Percentiles rank a stretch among this genome's conserved stretches.
Conservation (phyloP, 441 rosid species). For the Populus hybrid region DNA sequence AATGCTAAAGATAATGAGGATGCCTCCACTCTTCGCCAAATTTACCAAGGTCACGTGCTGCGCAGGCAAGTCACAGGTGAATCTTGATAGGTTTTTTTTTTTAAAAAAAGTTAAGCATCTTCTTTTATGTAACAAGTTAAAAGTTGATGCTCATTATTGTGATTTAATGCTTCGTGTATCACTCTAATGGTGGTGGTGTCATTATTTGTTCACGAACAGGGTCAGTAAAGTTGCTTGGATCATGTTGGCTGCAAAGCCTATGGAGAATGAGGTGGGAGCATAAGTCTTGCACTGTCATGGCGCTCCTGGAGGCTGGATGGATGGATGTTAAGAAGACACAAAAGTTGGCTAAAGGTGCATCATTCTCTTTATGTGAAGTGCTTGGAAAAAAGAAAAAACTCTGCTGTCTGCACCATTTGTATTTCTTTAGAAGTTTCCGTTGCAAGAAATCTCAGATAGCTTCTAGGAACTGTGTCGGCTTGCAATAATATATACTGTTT, state of each 20-base stretch:
- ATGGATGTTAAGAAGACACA: slow-evolving; percentile 69
- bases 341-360: slow-evolving; percentile 76
- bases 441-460: too few relatives aligned
- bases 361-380: background rate
- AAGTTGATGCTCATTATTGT: too few relatives aligned
- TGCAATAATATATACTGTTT: too few relatives aligned
- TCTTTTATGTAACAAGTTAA: too few relatives aligned
- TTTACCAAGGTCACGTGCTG: slow-evolving; percentile 54
- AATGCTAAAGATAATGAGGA: background rate
- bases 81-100: background rate
- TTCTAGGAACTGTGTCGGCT: too few relatives aligned
- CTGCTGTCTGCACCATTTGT: too few relatives aligned
- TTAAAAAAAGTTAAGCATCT: too few relatives aligned
- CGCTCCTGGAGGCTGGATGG: too few relatives aligned
- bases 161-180: too few relatives aligned
- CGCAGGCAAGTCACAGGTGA: slow-evolving; percentile 41
- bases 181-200: background rate
- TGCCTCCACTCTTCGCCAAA: slow-evolving; percentile 30
- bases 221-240: slow-evolving; percentile 68
- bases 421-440: too few relatives aligned
- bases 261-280: slow-evolving; percentile 34
- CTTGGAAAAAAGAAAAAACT: too few relatives aligned
- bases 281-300: slow-evolving; percentile 70
- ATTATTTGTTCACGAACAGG: slow-evolving; percentile 33
- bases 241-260: slow-evolving; percentile 61